Conservation (phyloP, 768 basidiomycete species). For the Hemileccinum impolitum region DNA sequence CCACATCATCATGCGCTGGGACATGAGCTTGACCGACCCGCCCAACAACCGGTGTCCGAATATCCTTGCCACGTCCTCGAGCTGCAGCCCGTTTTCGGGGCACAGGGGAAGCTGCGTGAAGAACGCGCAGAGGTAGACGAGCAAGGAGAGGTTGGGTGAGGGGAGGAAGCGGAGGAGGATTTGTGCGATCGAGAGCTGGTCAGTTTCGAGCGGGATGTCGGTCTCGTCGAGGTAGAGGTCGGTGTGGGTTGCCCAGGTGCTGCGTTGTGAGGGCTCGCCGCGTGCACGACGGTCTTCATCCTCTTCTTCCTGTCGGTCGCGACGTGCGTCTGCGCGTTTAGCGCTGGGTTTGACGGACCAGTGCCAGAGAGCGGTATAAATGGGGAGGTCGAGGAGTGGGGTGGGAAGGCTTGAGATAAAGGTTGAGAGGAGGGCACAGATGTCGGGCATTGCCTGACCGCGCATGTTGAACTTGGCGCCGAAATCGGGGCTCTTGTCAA, state of each 20-base stretch:
- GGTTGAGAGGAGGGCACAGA: slow-evolving; percentile 44
- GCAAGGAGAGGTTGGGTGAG: slow-evolving; percentile 36
- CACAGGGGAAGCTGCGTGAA: slow-evolving; percentile 50
- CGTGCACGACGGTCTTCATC: slow-evolving; percentile 30
- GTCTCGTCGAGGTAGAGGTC: slow-evolving; percentile 15
- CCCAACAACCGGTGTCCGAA: slow-evolving; percentile 44
- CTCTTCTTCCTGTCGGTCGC: slow-evolving; percentile 28
- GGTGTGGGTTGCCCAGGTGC: slow-evolving; percentile 7
- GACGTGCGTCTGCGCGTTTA: slow-evolving; percentile 30
- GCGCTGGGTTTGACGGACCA: slow-evolving; percentile 44
- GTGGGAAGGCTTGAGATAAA: slow-evolving; percentile 47
- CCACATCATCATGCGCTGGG: slow-evolving; percentile 34
- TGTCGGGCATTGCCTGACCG: slow-evolving; percentile 38
- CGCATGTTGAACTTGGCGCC: slow-evolving; percentile 27
- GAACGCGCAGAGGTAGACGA: slow-evolving; percentile 45
- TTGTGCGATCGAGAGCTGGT: slow-evolving; percentile 40
- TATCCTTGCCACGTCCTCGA: slow-evolving; percentile 44
- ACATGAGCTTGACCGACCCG: slow-evolving; percentile 23
- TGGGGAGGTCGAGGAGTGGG: slow-evolving; percentile 41
- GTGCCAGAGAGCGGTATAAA: slow-evolving; percentile 42
- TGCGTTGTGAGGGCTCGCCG: slow-evolving; percentile 25
- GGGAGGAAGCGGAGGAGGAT: slow-evolving; percentile 51
- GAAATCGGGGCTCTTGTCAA: slow-evolving; percentile 31
- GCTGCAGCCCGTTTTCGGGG: slow-evolving; percentile 46
- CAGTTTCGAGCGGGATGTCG: slow-evolving; percentile 27